Conservation (phyloP, 257 asterid genomes). For the Echium plantagineum region DNA sequence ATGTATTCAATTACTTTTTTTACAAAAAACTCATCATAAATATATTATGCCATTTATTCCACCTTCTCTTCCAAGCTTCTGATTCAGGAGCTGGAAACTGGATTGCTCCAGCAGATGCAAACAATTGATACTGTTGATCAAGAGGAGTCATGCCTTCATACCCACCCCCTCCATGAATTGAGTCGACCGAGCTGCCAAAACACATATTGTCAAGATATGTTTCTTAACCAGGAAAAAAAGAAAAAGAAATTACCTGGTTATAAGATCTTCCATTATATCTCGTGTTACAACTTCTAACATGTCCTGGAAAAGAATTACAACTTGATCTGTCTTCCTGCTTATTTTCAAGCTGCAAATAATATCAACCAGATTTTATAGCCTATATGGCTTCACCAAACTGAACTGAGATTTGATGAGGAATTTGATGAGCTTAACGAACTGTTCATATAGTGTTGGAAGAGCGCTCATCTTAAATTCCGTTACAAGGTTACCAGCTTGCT, state of each 20-base stretch:
- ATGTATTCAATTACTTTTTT: background rate
- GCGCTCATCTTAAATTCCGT: constrained; percentile 58
- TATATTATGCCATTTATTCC: background rate
- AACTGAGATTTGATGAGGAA: constrained; percentile 52
- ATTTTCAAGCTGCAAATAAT: constrained; percentile 59
- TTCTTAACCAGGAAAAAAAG: background rate
- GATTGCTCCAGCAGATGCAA: constrained; percentile 97
- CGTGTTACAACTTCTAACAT: constrained; percentile 94
- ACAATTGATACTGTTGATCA: constrained; percentile 86
- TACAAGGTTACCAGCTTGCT: constrained; percentile 42
- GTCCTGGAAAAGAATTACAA: constrained; percentile 96
- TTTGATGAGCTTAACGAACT: constrained; percentile 79
- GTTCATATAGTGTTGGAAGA: constrained; percentile 82
- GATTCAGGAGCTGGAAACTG: constrained; percentile 77
- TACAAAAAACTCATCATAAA: background rate
- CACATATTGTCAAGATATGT: constrained; percentile 11
- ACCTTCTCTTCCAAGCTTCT: constrained; percentile 99
- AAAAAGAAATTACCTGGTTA: constrained; percentile 40
- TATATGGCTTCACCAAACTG: background rate
- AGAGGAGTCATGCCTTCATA: constrained; percentile 77
- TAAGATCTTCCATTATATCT: constrained; percentile 86
- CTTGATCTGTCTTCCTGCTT: constrained; percentile 88
- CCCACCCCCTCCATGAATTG: constrained; percentile 73
- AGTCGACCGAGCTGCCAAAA: constrained; percentile 61
- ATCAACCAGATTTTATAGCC: constrained; percentile 14